These are phyloP conservation scores for Pterocarpus santalinus DNA, from an alignment of 306 rosid species.

Conservation along the genomic window DNA sequence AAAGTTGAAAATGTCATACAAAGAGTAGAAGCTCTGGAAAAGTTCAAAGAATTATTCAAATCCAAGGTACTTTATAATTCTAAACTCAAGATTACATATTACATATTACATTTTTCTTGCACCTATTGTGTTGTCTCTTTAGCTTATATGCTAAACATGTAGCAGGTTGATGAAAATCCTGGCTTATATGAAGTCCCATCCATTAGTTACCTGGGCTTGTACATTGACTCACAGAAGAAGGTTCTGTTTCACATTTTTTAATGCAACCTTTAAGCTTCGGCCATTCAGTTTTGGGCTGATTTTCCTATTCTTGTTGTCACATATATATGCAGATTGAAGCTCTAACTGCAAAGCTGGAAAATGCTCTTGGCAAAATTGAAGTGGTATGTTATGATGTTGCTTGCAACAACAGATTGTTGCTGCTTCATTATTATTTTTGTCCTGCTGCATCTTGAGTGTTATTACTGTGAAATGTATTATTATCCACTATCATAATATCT, in stretches of 20 bases:
- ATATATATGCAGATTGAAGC: slow-evolving; percentile 63
- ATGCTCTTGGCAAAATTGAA: slow-evolving; percentile 68
- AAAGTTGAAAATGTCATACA: slow-evolving; percentile 55
- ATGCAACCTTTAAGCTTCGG: slow-evolving; percentile 9
- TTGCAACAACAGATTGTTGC: neutral
- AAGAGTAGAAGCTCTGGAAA: slow-evolving; percentile 55
- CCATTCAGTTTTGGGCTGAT: neutral
- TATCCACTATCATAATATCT: slow-evolving; percentile 8
- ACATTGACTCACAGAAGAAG: slow-evolving; percentile 69
- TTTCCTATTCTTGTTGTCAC: neutral
- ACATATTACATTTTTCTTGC: slow-evolving; percentile 18
- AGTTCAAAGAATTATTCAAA: slow-evolving; percentile 43
- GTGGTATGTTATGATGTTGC: slow-evolving; percentile 61
- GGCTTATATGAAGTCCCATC: slow-evolving; percentile 44
- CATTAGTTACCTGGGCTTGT: slow-evolving; percentile 53
- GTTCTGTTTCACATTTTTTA: slow-evolving; percentile 39
- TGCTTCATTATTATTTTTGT: neutral
- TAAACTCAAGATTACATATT: neutral
- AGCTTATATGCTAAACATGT: slow-evolving; percentile 25
- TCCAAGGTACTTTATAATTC: slow-evolving; percentile 56
- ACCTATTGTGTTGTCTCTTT: neutral
- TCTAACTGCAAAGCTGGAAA: slow-evolving; percentile 58
- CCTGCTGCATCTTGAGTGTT: slow-evolving; percentile 25
- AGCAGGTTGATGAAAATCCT: slow-evolving; percentile 51
- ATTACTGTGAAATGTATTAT: neutral